Evolutionary conservation across 768 basidiomycete genomes (phyloP), one percentile per base, ranked within the genome.

Genomic region (Pulveroboletus sp.): DNA sequence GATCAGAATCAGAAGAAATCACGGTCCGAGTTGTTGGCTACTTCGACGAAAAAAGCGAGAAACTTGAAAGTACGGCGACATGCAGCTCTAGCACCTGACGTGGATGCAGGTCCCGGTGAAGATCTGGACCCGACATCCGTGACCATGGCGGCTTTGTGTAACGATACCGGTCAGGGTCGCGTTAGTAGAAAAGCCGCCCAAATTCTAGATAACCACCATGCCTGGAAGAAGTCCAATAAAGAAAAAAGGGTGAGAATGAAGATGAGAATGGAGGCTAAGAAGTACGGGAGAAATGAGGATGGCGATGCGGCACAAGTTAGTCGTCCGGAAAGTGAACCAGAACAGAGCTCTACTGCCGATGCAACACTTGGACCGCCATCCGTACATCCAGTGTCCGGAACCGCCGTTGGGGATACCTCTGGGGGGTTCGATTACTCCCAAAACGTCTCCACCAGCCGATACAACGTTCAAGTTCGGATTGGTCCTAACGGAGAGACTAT

Each of bases 401-500:
- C 52, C 14, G 11, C 49, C 13, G 57, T 63, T 13, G 66, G 61
- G 6, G 80, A 79, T 23, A 70, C 73, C n/a, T 77, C 73, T 25
- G 79, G 75, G 2, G 84, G 76, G 14, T 89, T 91, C 54, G 84
- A 88, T 58, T 92, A 92, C 60, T 70, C 77, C 6, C 74, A 86
- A 60, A 65, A 77, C 33, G 57, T 92, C 53, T 67, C 81, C 8
- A 78, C 81, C 1, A 90, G 85, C 61, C 81, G 82, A 16, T 90
- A 78, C 60, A 92, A 85, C 53, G 89, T 89, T 6, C 92, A 94
- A 70, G 81, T 95, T 54, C 84, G 90, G 31, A 85, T 92, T 45
- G 90, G 88, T 11, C 85, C 90, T 8, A 91, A 87, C 56, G 92
- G 92, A 47, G 85, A 92, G 67, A 85, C 88, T 7, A 79, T 94